Evolutionary conservation across 2,329 filamentous ascomycete genomes (phyloP).

Genomic region (Ophiostoma tasmaniense): DNA sequence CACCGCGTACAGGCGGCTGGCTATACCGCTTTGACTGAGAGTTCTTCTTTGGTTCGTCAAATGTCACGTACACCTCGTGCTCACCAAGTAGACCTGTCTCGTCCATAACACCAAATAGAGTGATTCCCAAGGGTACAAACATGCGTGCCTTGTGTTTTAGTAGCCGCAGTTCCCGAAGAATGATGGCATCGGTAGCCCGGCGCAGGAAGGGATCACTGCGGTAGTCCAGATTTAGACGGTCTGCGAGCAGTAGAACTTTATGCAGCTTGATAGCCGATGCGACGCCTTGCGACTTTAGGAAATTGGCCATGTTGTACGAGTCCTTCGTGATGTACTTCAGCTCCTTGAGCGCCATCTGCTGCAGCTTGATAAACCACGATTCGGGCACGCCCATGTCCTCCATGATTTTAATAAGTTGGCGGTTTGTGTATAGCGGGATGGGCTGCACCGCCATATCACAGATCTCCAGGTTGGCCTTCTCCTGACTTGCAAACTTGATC

Average conservation of each 20-base stretch:
- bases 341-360: constrained; percentile 51
- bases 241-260: constrained; percentile 51
- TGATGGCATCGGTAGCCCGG: constrained; percentile 59
- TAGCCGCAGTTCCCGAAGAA: constrained; percentile 62
- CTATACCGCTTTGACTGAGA: constrained; percentile 19
- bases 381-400: constrained; percentile 62
- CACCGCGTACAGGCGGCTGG: constrained; percentile 24
- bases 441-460: constrained; percentile 61
- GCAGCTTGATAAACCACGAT: constrained; percentile 55
- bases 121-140: constrained; percentile 59
- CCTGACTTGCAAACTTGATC: constrained; percentile 62
- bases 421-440: constrained; percentile 63
- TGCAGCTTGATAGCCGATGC: constrained; percentile 52
- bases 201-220: constrained; percentile 60
- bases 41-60: constrained; percentile 16
- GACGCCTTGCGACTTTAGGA: constrained; percentile 55
- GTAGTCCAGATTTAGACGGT: constrained; percentile 54
- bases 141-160: constrained; percentile 76
- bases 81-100: constrained; percentile 62
- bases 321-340: constrained; percentile 52
- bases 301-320: constrained; percentile 54
- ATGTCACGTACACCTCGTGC: constrained; percentile 58
- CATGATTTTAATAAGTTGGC: constrained; percentile 75
- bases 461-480: constrained; percentile 54
- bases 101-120: constrained; percentile 76